Evolutionary conservation across 139 green algal species (phyloP), one percentile per base, ranked within the genome.

Genomic region (Desmodesmus armatus): DNA sequence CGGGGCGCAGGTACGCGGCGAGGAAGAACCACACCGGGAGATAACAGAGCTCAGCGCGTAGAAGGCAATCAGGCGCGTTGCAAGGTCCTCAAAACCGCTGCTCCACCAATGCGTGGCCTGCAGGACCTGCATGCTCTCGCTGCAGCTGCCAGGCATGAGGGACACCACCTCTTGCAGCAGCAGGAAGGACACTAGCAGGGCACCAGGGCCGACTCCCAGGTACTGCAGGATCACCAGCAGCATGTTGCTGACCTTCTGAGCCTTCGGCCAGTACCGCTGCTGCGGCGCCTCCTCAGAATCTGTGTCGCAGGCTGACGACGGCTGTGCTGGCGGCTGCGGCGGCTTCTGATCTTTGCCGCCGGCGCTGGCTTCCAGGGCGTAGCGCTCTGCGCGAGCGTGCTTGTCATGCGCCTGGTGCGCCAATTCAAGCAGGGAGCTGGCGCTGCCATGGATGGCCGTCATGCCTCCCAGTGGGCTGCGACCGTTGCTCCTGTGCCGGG

Each of bases 191-290:
- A 78, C 23, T 41, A 78, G 71, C 71, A 78, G 41, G 21, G 40
- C 39, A 17, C 71, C 71, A 40, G 71, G 71, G 25, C 71, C 71
- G 27, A 78, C 2, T 25, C 39, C 40, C 19, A 37, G 62, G 39
- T 60, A 60, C 71, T 62, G 71, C 40, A 78, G 41, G 41, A 78
- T 41, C 71, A 78, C 71, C 3, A 78, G 23, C 71, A 78, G 71
- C 6, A 21, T 29, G 25, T 78, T 62, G 41, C 25, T 43, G 21
- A 78, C 21, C 41, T 29, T 49, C 39, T 78, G 41, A 3, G 39
- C 40, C 41, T 11, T 37, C 39, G 35, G 60, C 5, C 15, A 69
- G 60, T 69, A 33, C 60, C n/a, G 60, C 63, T 43, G 63, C 63
- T 21, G 15, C 5, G 63, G 63, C 63, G 25, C 5, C 27, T 9